Evolutionary conservation across 495 filamentous ascomycete genomes (phyloP), one percentile per base, ranked within the genome.

Genomic region (Lentithecium fluviatile): DNA sequence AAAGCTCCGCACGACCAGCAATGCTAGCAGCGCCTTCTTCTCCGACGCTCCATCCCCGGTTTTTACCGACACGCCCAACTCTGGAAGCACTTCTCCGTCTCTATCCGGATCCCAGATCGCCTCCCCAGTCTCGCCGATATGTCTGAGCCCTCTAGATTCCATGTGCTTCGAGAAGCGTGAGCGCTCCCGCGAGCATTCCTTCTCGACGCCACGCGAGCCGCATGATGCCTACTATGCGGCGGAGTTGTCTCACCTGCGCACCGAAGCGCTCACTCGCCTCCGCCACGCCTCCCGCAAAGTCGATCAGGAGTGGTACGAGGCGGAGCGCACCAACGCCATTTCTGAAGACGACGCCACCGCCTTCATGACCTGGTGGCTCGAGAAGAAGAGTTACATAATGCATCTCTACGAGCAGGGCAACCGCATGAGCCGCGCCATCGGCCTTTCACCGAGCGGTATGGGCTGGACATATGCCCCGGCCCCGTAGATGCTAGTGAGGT

Each of bases 211-310:
- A 19, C 51, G 45, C 26, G 52, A 65, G 13, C 58, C 64, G 15
- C 49, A 69, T 25, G 45, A 38, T 34, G 52, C 62, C 32, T 69
- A 69, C 49, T 67, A 57, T 36, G 23, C 52, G 15, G 51, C 55
- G 29, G 67, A 69, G 57, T 64, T 69, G 2, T 58, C 57, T 23
- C 45, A 64, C 45, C 37, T 69, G 25, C 63, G 67, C 45, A 64
- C 64, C 47, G 67, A 64, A 20, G 24, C 59, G 8, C 40, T 69
- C 15, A 52, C 63, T n/a, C 58, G 56, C n/a, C 67, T 69, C 13
- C 55, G 59, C n/a, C 67, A 69, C 45, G 19, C 56, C n/a, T 19
- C 29, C 21, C 50, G 34, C 58, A 45, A 53, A 15, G 48, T 67
- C 24, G 56, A 62, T 17, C 42, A 26, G 6, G 59, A 53, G 26